Evolutionary conservation across 495 filamentous ascomycete species (phyloP), one percentile per base, ranked within the genome.

Genomic region (Aspergillus haitiensis): DNA sequence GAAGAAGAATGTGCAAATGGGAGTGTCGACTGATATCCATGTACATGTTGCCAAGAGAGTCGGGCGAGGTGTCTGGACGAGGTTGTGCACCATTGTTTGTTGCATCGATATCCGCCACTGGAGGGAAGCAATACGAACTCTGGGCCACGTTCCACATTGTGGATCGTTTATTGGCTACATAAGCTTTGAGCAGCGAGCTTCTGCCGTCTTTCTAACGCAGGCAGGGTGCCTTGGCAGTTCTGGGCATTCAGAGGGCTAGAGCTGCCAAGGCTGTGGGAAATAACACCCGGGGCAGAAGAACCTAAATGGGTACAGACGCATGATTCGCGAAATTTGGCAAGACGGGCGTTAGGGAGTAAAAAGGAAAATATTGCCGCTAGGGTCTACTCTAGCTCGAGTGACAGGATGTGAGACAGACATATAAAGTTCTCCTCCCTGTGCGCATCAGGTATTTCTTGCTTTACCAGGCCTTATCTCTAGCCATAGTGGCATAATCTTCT

Each of bases 211-310:
- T 32, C 32, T 34, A 16, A 7, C 27, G 35, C 15, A 46, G 35
- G 53, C 57, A n/a, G 62, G 62, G 60, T 35, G 16, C 18, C 62
- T 60, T 60, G 62, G 62, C 61, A 39, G 10, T 6, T 9, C n/a
- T 36, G 18, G 16, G 52, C 16, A 47, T 10, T 9, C 44, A 15
- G 9, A 5, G 1, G 21, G 1, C 21, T 3, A 27, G 21, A 27
- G 21, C 21, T 27, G 44, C 44, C 44, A 47, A 47, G 44, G 10
- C 44, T 21, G 6, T 9, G 7, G 27, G 16, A 6, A 16, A 16
- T 18, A 47, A 15, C 44, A 42, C 39, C n/a, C 27, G 3, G 21
- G 21, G 21, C 21, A 1, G 21, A 21, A 21, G 5, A 6, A 7
- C 15, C 44, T 8, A 47, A 18, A 47, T 21, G 6, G 27, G 7